Evolutionary conservation across 345 rosid species (phyloP).

Genomic region (Linum usitatissimum): DNA sequence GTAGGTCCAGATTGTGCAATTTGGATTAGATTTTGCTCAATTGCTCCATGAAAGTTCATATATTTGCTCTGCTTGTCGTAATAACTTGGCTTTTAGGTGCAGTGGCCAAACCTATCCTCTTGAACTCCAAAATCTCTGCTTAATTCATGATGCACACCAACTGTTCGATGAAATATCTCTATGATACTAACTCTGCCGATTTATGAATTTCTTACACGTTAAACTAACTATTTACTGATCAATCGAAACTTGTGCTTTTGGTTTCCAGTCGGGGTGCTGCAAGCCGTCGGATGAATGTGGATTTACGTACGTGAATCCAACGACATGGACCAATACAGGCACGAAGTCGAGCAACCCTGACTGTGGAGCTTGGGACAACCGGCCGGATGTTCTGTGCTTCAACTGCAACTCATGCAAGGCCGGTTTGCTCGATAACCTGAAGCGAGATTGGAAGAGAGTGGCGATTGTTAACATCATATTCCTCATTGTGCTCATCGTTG

Average conservation of each 20-base stretch:
- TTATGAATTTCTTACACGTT: too few species aligned
- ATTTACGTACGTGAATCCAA: constrained; percentile 29
- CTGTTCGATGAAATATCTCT: too few species aligned
- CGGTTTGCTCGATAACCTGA: constrained; percentile 11
- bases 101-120: too few species aligned
- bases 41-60: background rate
- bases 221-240: background rate
- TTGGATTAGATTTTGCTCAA: background rate
- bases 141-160: too few species aligned
- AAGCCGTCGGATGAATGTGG: constrained; percentile 51
- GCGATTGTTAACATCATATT: constrained; percentile 7
- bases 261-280: constrained; percentile 52
- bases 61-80: background rate
- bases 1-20: background rate
- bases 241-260: background rate
- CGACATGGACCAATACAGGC: constrained; percentile 22
- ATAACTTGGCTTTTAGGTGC: too few species aligned
- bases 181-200: too few species aligned
- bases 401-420: constrained; percentile 19
- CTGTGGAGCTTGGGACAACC: constrained; percentile 6
- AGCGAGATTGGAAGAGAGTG: constrained; percentile 13
- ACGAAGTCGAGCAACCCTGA: constrained; percentile 6
- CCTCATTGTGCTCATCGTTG: constrained; percentile 12
- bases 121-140: too few species aligned
- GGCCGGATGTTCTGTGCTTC: constrained; percentile 9